Evolutionary conservation across 176 grass and related monocot species (phyloP).

Genomic region (Secale cereale): DNA sequence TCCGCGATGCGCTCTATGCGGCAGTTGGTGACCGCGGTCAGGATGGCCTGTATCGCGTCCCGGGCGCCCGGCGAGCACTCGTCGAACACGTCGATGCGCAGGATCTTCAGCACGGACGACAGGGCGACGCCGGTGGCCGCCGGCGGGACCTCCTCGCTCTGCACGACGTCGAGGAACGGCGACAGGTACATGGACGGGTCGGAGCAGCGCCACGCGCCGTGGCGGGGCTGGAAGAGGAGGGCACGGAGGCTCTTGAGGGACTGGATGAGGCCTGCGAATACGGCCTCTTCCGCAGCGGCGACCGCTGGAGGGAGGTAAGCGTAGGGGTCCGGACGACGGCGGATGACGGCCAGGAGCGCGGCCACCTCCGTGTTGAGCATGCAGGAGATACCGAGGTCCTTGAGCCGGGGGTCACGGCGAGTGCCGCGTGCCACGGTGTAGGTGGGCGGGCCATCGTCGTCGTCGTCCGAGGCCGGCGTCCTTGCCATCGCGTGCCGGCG

Average conservation of each 20-base stretch:
- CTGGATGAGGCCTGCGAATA: conserved; percentile 47
- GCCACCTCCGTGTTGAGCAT: conserved; percentile 97
- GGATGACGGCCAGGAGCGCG: conserved; percentile 80
- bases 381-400: conserved; percentile 86
- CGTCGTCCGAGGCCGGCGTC: conserved; percentile 30
- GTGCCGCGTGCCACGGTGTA: conserved; percentile 15
- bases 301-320: conserved; percentile 32
- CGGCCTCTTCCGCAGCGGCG: conserved; percentile 34
- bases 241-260: conserved; percentile 75
- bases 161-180: conserved; percentile 82
- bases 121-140: conserved; percentile 74
- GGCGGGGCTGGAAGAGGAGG: conserved; percentile 80
- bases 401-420: conserved; percentile 47
- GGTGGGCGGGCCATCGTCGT: conserved; percentile 32
- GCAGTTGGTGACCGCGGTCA: conserved; percentile 58
- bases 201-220: conserved; percentile 64
- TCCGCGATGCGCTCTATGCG: conserved; percentile 71
- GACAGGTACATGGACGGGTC: conserved; percentile 75
- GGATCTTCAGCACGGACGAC: conserved; percentile 79
- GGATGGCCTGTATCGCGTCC: conserved; percentile 65
- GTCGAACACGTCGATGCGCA: conserved; percentile 81
- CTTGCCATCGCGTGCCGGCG: conserved; percentile 25
- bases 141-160: conserved; percentile 66
- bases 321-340: conserved; percentile 56
- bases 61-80: conserved; percentile 78